Evolutionary conservation across 257 asterid species (phyloP), one percentile per base, ranked within the genome.

Genomic region (Solanum dulcamara): DNA sequence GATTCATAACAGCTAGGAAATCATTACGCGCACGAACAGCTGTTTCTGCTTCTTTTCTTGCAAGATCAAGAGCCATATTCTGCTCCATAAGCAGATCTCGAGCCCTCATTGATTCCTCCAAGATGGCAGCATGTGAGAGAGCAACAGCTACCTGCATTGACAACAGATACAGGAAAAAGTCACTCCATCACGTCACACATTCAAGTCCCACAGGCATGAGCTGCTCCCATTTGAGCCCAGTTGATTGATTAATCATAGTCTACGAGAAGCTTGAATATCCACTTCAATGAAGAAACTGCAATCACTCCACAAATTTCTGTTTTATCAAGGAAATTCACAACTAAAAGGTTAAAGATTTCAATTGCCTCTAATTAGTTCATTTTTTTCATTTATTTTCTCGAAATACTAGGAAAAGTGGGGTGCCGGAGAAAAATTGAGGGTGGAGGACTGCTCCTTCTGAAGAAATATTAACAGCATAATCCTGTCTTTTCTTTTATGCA

Each of bases 31-130:
- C 99, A 87, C 96, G 97, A 48, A 95, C 92, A 85, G 99, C 99
- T 0, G 92, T 94, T 91, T 97, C 99, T n/a, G 99, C 99, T 90
- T 97, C 99, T 88, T 94, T 90, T 89, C 99, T 91, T 57, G 99
- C 99, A 62, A 86, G 90, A 90, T 97, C 98, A 81, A 97, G 95
- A 85, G 98, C 99, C 84, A 92, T 91, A 85, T 97, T 97, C 85
- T 97, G 99, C 85, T 94, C 96, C 95, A 97, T 90, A 40, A 97
- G 97, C 74, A 92, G 99, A 91, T 97, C 97, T 85, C 97, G 89
- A 2, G 99, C 99, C 93, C 96, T 92, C 99, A 94, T 97, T 10
- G 99, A 97, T 89, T 97, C 99, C 88, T 97, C 99, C 85, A 97
- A 87, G 80, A 97, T 97, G 70, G 98, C 98, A 72, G 99, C 99